Evolutionary conservation across 306 rosid genomes (phyloP), one percentile per base, ranked within the genome.

Genomic region (Pterocarpus macrocarpus): DNA sequence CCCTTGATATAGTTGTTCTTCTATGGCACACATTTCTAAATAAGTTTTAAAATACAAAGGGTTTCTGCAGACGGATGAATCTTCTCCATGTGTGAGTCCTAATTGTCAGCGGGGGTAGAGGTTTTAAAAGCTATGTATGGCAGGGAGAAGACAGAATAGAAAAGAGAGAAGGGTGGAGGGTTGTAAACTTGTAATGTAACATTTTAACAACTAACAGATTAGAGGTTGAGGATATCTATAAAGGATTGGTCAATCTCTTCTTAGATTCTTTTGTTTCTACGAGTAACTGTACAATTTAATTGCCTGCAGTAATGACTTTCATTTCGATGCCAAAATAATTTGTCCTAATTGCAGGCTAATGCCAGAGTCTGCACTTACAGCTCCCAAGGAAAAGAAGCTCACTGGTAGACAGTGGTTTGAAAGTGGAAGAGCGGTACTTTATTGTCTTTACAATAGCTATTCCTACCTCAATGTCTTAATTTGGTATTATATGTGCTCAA

Each of bases 401-500:
- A 0, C 85, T 62, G 99, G 99, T 73, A 90, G 99, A 82, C 99
- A 96, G 81, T 96, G 97, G 97, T 93, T 96, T 90, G 99, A 96
- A 91, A 88, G 92, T 72, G 98, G 97, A 88, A 88, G 91, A 90
- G 94, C 15, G 89, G 98, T 96, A 92, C 57, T 49, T 52, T 47
- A 3, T 58, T 80, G 50, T 70, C 68, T 64, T 71, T 63, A 34
- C 35, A 41, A 38, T 61, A 41, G 49, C 49, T 55, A 41, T 77
- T 79, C 69, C 41, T 61, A 32, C 35, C 66, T 68, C 10, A 72
- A 58, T 69, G 76, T 28, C 75, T 77, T n/a, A 35, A 65, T 13
- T 59, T 47, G 16, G n/a, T 41, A 56, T 44, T 70, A 12, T 58
- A n/a, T 32, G 16, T 41, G 57, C 59, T 34, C 14, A 53, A 73